Percentiles rank a stretch among this genome's conserved stretches.
These are phyloP conservation scores for Amanita pseudoporphyria DNA, from an alignment of 768 basidiomycete genomes.

Conservation along the genomic window DNA sequence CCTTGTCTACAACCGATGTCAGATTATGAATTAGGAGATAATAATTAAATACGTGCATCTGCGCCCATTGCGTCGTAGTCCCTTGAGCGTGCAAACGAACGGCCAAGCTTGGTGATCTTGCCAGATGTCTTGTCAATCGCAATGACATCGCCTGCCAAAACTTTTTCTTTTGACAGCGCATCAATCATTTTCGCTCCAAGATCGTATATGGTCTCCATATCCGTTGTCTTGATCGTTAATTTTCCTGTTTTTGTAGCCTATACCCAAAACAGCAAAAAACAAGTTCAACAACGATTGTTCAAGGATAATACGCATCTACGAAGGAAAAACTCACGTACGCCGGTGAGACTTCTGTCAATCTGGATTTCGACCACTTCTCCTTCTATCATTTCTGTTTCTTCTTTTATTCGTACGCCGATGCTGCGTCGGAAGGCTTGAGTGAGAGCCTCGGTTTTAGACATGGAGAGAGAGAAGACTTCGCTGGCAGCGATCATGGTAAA, in stretches of 20 bases:
- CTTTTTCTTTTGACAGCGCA: constrained; percentile 93
- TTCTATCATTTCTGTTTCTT: constrained; percentile 95
- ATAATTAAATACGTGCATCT: constrained; percentile 53
- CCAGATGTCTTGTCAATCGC: constrained; percentile 97
- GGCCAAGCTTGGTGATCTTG: constrained; percentile 91
- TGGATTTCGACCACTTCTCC: constrained; percentile 99
- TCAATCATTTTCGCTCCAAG: constrained; percentile 99
- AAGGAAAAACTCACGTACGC: constrained; percentile 39
- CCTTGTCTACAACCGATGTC: constrained; percentile 57
- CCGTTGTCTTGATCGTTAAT: constrained; percentile 86
- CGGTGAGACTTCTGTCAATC: constrained; percentile 93
- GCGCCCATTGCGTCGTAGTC: constrained; percentile 99
- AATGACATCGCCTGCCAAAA: constrained; percentile 89
- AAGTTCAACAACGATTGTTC: background rate
- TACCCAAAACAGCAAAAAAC: background rate
- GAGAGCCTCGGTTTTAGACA: constrained; percentile 97
- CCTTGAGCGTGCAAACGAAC: constrained; percentile 93
- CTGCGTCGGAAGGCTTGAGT: constrained; percentile 94
- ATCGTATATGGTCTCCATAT: constrained; percentile 99
- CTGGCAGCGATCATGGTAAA: constrained; percentile 97
- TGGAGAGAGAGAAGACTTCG: constrained; percentile 89
- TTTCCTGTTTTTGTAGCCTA: constrained; percentile 98
- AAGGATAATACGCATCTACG: background rate
- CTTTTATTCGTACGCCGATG: constrained; percentile 95
- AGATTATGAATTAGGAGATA: constrained; percentile 1